phyloP scores from a whole-genome alignment of 108 stramenopile genomes.

The Nitzschia inconspicua region DNA sequence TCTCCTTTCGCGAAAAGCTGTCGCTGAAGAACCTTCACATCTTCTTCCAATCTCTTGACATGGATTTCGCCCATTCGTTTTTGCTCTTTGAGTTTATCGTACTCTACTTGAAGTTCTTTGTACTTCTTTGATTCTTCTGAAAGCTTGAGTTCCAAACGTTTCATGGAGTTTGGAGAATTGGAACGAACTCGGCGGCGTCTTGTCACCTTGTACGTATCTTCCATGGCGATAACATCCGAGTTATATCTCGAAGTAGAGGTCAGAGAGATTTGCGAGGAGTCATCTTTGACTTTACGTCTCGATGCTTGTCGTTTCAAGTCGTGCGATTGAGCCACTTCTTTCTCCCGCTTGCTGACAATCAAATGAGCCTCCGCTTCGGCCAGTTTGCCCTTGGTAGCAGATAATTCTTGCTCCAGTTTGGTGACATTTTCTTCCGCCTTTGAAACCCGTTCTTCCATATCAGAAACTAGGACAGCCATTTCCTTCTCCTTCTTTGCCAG shows the following conservation, averaged over 20 bases:
- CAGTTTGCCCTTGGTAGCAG: conserved; percentile 60
- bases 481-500: conserved; percentile 58
- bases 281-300: conserved; percentile 1
- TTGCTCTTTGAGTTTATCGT: conserved; percentile 68
- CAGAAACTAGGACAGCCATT: conserved; percentile 38
- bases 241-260: conserved; percentile 18
- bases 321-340: conserved; percentile 32
- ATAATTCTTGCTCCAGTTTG: conserved; percentile 48
- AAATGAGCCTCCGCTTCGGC: conserved; percentile 59
- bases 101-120: conserved; percentile 44
- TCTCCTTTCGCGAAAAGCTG: conserved; percentile 48
- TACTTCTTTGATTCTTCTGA: conserved; percentile 45
- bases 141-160: conserved; percentile 54
- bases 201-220: conserved; percentile 22
- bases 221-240: conserved; percentile 23
- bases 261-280: background rate
- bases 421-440: conserved; percentile 52
- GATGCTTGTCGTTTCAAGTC: conserved; percentile 16
- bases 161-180: conserved; percentile 60
- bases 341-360: conserved; percentile 46
- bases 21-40: conserved; percentile 66
- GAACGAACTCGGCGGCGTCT: conserved; percentile 51
- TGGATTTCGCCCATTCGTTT: conserved; percentile 74
- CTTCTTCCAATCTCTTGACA: conserved; percentile 69
- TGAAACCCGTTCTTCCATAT: conserved; percentile 34